Evolutionary conservation across 2,329 filamentous ascomycete species (phyloP).

Genomic region (Lecanoromycetidae sp.): DNA sequence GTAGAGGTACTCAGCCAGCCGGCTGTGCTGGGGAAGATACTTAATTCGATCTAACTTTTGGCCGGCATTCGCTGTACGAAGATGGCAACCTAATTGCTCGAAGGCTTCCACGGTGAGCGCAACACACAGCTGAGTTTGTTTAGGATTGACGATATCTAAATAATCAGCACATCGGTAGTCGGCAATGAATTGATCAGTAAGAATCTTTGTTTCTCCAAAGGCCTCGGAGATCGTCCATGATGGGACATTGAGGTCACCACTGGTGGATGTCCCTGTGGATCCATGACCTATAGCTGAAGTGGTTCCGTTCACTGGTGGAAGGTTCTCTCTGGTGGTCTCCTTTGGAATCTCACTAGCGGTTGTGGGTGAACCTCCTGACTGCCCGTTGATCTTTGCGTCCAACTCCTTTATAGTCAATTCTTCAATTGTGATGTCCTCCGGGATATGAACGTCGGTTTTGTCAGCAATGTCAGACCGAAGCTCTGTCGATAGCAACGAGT

Average conservation of each 20-base stretch:
- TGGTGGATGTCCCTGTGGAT: background rate
- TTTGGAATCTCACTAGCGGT: background rate
- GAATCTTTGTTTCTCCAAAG: slow-evolving; percentile 22
- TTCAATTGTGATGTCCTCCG: background rate
- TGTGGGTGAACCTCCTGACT: too few relatives aligned
- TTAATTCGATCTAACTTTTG: slow-evolving; percentile 14
- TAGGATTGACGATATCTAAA: slow-evolving; percentile 21
- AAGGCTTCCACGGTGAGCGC: slow-evolving; percentile 23
- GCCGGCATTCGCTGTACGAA: slow-evolving; percentile 13
- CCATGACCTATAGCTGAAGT: too few relatives aligned
- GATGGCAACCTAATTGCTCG: slow-evolving; percentile 17
- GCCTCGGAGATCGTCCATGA: slow-evolving; percentile 19
- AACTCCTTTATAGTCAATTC: slow-evolving; percentile 10
- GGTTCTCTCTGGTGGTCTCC: background rate
- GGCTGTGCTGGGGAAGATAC: slow-evolving; percentile 12
- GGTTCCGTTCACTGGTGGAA: too few relatives aligned
- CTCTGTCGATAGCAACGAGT: slow-evolving; percentile 36
- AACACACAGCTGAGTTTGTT: slow-evolving; percentile 21
- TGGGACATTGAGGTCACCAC: slow-evolving; percentile 1
- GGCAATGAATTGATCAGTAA: slow-evolving; percentile 24
- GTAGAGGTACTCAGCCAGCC: slow-evolving; percentile 18
- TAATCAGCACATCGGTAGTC: slow-evolving; percentile 22
- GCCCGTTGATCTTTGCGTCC: slow-evolving; percentile 2
- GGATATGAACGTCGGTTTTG: slow-evolving; percentile 19
- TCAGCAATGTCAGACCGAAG: slow-evolving; percentile 28